Base-by-base conservation (phyloP, 805 yeast genomes). In the Lachancea dasiensis region DNA sequence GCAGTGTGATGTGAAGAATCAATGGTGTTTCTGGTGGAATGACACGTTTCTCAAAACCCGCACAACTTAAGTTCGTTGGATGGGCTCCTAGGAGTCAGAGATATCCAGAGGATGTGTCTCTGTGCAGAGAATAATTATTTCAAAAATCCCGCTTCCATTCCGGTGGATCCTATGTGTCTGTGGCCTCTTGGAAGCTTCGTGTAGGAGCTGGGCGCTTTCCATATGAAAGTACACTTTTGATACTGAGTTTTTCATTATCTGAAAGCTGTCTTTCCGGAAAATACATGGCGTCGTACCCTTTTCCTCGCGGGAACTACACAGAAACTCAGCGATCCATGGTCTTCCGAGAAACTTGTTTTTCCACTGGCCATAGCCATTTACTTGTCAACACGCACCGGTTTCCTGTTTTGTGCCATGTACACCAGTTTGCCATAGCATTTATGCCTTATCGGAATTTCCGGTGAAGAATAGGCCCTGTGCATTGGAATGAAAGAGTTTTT, bases 41-140 rank as follows among this genome's bases (percentile, higher is more conserved):
- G 33, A 18, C n/a, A 27, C 9, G 21, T 22, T 27, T 16, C 28
- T 33, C 21, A 20, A 33, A 35, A 17, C 37, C 42, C 49, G 61
- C 61, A 54, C 56, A 52, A 55, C 61, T 56, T 56, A 56, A 56
- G 59, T 56, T 56, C 49, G 50, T 50, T 47, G 51, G 41, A 46
- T 52, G 47, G 38, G 38, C 31, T 30, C 23, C 25, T 15, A 16
- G 15, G 19, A 13, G 33, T 35, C 31, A 22, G 21, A 40, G 31
- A 45, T 50, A 47, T 46, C 48, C 51, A 48, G 36, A 46, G 52
- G 53, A 59, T 59, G 64, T 59, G 64, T 59, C 64, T 48, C 44
- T 59, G 59, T 57, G 64, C 62, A 49, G 47, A 59, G 51, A 51
- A 37, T 13, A 44, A 47, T 21, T 10, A 16, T 20, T 21, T 5